A percentile compares a stretch with the other conserved stretches of the same genome.
Conservation (phyloP, 805 yeast genomes). For the Tetrapisispora arboricola region DNA sequence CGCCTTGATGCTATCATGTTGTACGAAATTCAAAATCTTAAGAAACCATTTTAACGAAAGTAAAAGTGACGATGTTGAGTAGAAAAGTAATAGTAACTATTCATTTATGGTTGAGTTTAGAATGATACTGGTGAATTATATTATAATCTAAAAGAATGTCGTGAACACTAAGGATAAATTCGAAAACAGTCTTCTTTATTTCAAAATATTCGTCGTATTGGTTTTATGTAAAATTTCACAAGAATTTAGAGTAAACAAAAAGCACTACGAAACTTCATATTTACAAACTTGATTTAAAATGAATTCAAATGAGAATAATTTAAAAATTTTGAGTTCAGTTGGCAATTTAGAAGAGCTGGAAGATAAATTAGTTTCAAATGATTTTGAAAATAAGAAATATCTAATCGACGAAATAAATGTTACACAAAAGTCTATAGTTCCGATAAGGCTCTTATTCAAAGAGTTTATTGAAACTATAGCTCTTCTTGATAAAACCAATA, state of each 20-base stretch:
- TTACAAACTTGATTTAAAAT: too few species aligned
- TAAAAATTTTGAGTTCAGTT: slow-evolving; percentile 7
- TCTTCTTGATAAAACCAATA: slow-evolving; percentile 7
- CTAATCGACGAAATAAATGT: slow-evolving; percentile 5
- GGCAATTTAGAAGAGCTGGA: slow-evolving; percentile 15
- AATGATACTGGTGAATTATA: too few species aligned
- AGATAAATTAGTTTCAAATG: slow-evolving; percentile 5
- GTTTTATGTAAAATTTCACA: neutral
- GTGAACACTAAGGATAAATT: too few species aligned
- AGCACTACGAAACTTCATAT: neutral
- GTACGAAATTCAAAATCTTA: too few species aligned
- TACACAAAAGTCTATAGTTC: slow-evolving; percentile 8
- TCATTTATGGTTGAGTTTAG: too few species aligned
- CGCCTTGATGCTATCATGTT: too few species aligned
- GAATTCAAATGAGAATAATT: slow-evolving; percentile 4
- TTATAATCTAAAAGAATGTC: too few species aligned
- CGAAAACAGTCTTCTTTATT: too few species aligned
- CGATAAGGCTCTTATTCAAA: slow-evolving; percentile 16
- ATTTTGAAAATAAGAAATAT: slow-evolving; percentile 3
- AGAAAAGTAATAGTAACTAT: too few species aligned
- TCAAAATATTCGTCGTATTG: too few species aligned
- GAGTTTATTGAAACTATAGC: slow-evolving; percentile 21
- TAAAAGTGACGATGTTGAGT: too few species aligned
- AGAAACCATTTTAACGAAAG: too few species aligned
- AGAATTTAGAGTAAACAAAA: neutral